These are phyloP conservation scores for Scheffersomyces ergatensis DNA, from an alignment of 805 yeast species.

Conservation along the genomic window DNA sequence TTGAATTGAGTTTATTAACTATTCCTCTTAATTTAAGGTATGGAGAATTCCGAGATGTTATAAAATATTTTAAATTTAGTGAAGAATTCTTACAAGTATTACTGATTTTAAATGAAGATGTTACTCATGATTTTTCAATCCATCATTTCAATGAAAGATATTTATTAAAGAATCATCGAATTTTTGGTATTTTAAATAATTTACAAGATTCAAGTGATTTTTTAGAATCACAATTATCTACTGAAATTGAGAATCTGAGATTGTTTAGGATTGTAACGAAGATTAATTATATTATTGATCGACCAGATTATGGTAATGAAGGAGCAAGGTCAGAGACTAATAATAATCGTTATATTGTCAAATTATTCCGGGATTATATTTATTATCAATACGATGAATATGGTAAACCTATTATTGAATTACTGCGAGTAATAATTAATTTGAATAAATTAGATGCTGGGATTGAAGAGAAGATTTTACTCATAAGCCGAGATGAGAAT, in stretches of 20 bases:
- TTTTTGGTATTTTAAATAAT: conserved; percentile 48
- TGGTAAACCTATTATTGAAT: conserved; percentile 77
- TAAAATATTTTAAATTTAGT: conserved; percentile 23
- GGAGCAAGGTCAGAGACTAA: conserved; percentile 83
- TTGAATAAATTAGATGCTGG: conserved; percentile 93
- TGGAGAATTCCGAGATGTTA: not conserved
- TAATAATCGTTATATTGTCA: conserved; percentile 61
- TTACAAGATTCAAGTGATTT: conserved; percentile 53
- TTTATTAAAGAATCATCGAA: conserved; percentile 21
- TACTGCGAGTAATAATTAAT: conserved; percentile 74
- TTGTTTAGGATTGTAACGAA: conserved; percentile 80
- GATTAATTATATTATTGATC: conserved; percentile 71
- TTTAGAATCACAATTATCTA: conserved; percentile 57
- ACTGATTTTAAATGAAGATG: conserved; percentile 19
- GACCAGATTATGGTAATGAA: conserved; percentile 51
- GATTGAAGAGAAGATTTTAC: conserved; percentile 73
- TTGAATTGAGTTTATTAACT: conserved; percentile 48
- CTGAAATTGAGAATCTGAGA: conserved; percentile 86
- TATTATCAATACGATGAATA: conserved; percentile 79
- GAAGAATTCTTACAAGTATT: conserved; percentile 46
- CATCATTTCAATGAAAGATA: conserved; percentile 19
- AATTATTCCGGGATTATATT: conserved; percentile 76
- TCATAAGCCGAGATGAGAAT: conserved; percentile 82
- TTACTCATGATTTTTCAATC: conserved; percentile 21
- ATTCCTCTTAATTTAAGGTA: conserved; percentile 25